Conservation (phyloP, 805 yeast species). For the Candida sphagnicola region DNA sequence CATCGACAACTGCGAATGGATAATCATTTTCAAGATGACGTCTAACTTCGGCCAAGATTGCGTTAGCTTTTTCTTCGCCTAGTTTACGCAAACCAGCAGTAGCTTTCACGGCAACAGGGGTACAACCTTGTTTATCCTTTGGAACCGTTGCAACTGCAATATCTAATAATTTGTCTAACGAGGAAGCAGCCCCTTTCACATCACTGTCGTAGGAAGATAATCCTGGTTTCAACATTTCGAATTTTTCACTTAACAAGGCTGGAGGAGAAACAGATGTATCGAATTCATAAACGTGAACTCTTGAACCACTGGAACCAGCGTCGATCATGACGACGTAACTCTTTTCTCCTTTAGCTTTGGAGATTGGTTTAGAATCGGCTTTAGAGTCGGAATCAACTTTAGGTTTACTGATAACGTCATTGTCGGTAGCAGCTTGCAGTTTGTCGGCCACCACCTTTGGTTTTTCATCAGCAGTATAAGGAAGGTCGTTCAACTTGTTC, state of each 20-base stretch:
- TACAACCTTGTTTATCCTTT: slow-evolving; percentile 62
- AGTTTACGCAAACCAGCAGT: slow-evolving; percentile 92
- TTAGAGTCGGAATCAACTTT: slow-evolving; percentile 2
- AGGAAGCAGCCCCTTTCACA: slow-evolving; percentile 80
- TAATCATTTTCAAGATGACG: slow-evolving; percentile 69
- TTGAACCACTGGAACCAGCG: slow-evolving; percentile 97
- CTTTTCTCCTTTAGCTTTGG: slow-evolving; percentile 18
- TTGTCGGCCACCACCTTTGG: slow-evolving; percentile 24
- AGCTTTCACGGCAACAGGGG: slow-evolving; percentile 96
- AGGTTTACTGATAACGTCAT: slow-evolving; percentile 9
- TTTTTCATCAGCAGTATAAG: slow-evolving; percentile 21
- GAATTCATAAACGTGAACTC: slow-evolving; percentile 91
- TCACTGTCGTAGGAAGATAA: slow-evolving; percentile 81
- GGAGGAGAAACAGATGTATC: slow-evolving; percentile 87
- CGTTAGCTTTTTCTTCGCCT: slow-evolving; percentile 69
- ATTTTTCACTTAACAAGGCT: slow-evolving; percentile 68
- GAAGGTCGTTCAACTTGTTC: slow-evolving; percentile 32
- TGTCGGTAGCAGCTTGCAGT: slow-evolving; percentile 9
- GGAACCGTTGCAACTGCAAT: slow-evolving; percentile 80
- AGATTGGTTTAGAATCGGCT: not conserved
- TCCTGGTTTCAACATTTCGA: slow-evolving; percentile 90
- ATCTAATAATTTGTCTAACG: slow-evolving; percentile 77
- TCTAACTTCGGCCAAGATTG: slow-evolving; percentile 74
- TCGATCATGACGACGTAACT: slow-evolving; percentile 91
- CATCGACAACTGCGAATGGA: slow-evolving; percentile 89